Conservation (phyloP, 2,329 filamentous ascomycete genomes). For the Aspergillus oerlinghausenensis region DNA sequence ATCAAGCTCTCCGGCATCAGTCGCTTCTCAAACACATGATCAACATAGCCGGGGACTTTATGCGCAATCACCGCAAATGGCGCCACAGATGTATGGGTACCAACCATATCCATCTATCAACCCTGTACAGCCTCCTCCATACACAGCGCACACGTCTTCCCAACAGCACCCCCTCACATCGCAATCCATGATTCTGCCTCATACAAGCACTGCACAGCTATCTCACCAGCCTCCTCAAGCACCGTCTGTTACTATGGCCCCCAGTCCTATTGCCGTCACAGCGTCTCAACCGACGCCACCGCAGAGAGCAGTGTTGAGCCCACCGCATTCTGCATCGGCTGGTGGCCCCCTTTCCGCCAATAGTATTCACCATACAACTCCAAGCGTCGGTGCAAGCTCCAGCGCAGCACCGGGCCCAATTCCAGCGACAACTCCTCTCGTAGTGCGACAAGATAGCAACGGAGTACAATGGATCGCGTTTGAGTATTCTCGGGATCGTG, state of each 20-base stretch:
- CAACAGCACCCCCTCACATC: constrained; percentile 54
- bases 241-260: constrained; percentile 59
- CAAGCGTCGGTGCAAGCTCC: constrained; percentile 63
- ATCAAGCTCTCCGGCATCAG: constrained; percentile 89
- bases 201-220: constrained; percentile 35
- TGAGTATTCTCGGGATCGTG: constrained; percentile 91
- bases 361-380: constrained; percentile 30
- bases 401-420: constrained; percentile 95
- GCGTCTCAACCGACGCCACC: constrained; percentile 33
- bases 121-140: constrained; percentile 52
- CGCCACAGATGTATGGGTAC: constrained; percentile 80
- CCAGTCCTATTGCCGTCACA: constrained; percentile 51
- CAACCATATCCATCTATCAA: constrained; percentile 52
- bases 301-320: constrained; percentile 34
- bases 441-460: constrained; percentile 91
- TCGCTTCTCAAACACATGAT: constrained; percentile 85
- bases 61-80: constrained; percentile 73
- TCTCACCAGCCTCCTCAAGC: constrained; percentile 35
- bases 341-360: constrained; percentile 47
- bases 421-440: constrained; percentile 88
- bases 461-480: constrained; percentile 99
- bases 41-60: constrained; percentile 81
- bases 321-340: constrained; percentile 45
- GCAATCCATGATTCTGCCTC: constrained; percentile 51
- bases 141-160: constrained; percentile 51